A percentile compares a stretch with the other conserved stretches of the same genome.
These are phyloP conservation scores for Acrocalymma vagum DNA, from an alignment of 2,329 filamentous ascomycete genomes.

Conservation along the genomic window DNA sequence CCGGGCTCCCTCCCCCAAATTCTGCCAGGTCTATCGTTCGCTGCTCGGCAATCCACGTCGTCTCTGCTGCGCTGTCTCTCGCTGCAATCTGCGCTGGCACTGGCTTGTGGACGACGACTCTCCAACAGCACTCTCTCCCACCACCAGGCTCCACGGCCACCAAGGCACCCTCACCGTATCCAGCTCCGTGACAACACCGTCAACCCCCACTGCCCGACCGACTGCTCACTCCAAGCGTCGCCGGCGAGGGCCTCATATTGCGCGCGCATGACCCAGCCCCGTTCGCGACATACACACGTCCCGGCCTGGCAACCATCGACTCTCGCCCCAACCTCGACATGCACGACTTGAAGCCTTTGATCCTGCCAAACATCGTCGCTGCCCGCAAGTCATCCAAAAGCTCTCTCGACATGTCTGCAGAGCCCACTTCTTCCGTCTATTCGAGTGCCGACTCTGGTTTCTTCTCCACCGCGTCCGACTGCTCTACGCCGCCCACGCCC, in stretches of 20 bases:
- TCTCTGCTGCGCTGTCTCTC: slow-evolving; percentile 9
- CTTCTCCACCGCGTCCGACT: slow-evolving; percentile 67
- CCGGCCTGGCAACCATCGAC: slow-evolving; percentile 25
- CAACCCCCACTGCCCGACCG: slow-evolving; percentile 40
- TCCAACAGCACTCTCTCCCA: too few relatives aligned
- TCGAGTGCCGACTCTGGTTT: slow-evolving; percentile 47
- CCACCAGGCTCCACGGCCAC: too few relatives aligned
- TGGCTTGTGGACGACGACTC: too few relatives aligned
- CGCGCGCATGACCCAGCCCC: slow-evolving; percentile 36
- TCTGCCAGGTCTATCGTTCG: slow-evolving; percentile 27
- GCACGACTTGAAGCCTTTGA: slow-evolving; percentile 50
- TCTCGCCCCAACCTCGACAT: slow-evolving; percentile 33
- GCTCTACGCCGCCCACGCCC: slow-evolving; percentile 74
- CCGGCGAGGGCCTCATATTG: slow-evolving; percentile 25
- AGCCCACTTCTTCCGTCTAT: slow-evolving; percentile 41
- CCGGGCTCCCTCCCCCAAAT: slow-evolving; percentile 17
- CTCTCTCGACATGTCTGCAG: slow-evolving; percentile 42
- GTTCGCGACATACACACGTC: slow-evolving; percentile 37
- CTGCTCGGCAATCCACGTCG: slow-evolving; percentile 15
- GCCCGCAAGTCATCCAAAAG: slow-evolving; percentile 45
- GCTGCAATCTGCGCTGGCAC: too few relatives aligned
- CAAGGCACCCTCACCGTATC: slow-evolving; percentile 33
- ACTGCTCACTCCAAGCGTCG: slow-evolving; percentile 34
- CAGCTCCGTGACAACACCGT: too few relatives aligned
- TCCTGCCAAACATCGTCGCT: slow-evolving; percentile 49